Conservation (phyloP, 495 filamentous ascomycete genomes). For the Aspergillus coremiiformis region DNA sequence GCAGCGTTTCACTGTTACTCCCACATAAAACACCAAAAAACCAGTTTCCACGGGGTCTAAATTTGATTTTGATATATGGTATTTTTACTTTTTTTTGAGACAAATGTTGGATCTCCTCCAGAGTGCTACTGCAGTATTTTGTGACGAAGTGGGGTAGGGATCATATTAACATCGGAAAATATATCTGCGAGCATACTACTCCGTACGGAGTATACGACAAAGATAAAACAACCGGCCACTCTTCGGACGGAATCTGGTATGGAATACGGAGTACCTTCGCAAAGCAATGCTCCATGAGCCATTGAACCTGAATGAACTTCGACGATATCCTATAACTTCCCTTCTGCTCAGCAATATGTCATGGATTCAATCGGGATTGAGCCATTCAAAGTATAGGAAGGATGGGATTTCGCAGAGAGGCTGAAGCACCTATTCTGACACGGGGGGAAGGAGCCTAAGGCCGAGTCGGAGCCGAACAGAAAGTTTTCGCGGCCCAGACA, state of each 20-base stretch:
- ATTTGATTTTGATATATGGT: neutral
- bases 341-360: too few relatives aligned
- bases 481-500: neutral
- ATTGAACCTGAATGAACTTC: too few relatives aligned
- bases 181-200: neutral
- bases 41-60: too few relatives aligned
- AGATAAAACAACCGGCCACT: too few relatives aligned
- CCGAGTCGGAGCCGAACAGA: neutral
- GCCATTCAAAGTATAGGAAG: too few relatives aligned
- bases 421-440: neutral
- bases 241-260: too few relatives aligned
- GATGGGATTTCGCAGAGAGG: neutral
- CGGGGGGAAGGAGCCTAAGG: too few relatives aligned
- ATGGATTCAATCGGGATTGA: too few relatives aligned
- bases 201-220: too few relatives aligned
- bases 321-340: too few relatives aligned
- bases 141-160: neutral
- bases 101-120: too few relatives aligned
- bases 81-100: neutral
- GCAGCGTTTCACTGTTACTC: neutral
- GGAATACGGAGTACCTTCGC: neutral
- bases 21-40: neutral
- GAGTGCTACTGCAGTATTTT: too few relatives aligned
- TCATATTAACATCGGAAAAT: neutral
- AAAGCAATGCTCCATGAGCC: neutral